Base-by-base conservation (phyloP, 2,329 filamentous ascomycete species). In the Talaromyces funiculosus region DNA sequence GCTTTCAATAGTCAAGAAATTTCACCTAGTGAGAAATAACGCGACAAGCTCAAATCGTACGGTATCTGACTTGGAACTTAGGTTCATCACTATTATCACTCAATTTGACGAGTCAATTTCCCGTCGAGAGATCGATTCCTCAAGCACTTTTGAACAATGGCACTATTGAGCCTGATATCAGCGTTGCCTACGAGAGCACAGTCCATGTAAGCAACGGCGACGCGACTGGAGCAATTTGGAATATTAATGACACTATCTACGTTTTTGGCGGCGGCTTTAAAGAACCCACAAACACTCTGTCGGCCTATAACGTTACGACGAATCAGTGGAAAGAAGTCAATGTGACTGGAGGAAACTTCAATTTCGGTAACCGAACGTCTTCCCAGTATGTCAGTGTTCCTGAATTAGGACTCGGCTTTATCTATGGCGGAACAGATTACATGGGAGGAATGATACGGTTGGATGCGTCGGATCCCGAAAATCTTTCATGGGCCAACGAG, bases 391-490 rank as follows among this genome's bases (percentile, higher is more conserved):
- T 47, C 49, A 62, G 47, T 56, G 57, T 53, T n/a, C 60, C 60
- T 14, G 57, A 62, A 12, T 54, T 22, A 7, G 31, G 56, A 16
- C 60, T 62, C 24, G 57, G 60, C 7, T 62, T 62, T 31, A 59
- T 62, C 29, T 54, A 37, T 24, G 60, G 60, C 26, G 60, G 60
- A 29, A 59, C 35, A 24, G 47, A 37, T 31, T 62, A 62, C 18
- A 62, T 62, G 57, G 45, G 51, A 20, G 61, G 61, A 53, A 62
- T 62, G 61, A 56, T 62, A 24, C 57, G 61, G 3, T 60, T 62
- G 12, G 29, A 62, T 51, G 57, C 61, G 20, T 62, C 61, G 6
- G 53, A 62, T 42, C 57, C 57, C 4, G 42, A 60, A n/a, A 49
- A 62, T 5, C 47, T 60, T 14, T 55, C 49, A 14, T 62, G 61